phyloP scores from a whole-genome alignment of 208 protist genomes.

The Angomonas deanei region DNA sequence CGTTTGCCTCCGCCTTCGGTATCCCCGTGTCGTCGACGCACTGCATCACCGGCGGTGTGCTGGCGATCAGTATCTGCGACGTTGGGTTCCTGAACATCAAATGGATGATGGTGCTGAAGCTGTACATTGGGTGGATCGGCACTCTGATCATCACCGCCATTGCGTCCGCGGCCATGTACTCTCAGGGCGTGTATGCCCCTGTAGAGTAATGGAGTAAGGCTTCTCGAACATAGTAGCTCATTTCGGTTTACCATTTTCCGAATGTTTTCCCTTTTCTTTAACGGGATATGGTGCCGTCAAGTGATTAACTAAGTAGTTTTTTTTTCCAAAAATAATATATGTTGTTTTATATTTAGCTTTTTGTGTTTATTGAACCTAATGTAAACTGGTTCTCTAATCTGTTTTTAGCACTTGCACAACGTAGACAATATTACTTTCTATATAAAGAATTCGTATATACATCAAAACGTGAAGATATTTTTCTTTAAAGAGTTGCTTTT shows the following conservation, averaged over 20 bases:
- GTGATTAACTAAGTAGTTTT: neutral
- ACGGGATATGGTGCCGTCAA: neutral
- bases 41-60: conserved; percentile 75
- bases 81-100: conserved; percentile 42
- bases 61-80: conserved; percentile 66
- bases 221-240: neutral
- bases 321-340: neutral
- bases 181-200: conserved; percentile 51
- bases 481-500: neutral
- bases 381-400: too few relatives aligned
- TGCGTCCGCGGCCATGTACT: conserved; percentile 45
- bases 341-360: neutral
- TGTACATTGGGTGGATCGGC: conserved; percentile 57
- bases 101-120: conserved; percentile 58
- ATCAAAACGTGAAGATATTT: too few relatives aligned
- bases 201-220: neutral
- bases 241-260: neutral
- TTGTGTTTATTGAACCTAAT: neutral
- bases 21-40: conserved; percentile 89
- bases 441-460: too few relatives aligned
- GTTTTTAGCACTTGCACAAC: too few relatives aligned
- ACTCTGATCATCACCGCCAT: conserved; percentile 41
- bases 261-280: too few relatives aligned
- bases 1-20: conserved; percentile 55
- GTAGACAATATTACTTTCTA: too few relatives aligned